Conservation (phyloP, 2,329 filamentous ascomycete species). For the Diplodia sapinea region DNA sequence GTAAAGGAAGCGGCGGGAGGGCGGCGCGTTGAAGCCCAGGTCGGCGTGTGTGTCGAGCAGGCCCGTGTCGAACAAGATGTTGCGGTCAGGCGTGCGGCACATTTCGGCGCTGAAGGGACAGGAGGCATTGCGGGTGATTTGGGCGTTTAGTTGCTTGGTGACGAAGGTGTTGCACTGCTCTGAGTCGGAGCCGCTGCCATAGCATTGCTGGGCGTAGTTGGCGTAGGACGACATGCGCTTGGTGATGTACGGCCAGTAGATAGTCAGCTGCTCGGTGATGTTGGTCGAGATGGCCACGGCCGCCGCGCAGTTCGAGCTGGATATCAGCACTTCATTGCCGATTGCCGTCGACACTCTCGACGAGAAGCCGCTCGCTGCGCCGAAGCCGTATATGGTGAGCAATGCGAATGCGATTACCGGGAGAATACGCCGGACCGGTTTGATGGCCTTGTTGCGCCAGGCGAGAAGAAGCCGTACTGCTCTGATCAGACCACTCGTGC, state of each 20-base stretch:
- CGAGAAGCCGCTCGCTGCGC: conserved; percentile 42
- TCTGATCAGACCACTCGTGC: conserved; percentile 32
- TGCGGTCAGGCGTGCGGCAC: conserved; percentile 34
- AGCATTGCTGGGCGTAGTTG: conserved; percentile 29
- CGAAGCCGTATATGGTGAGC: conserved; percentile 37
- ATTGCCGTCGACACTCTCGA: conserved; percentile 41
- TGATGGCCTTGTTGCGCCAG: conserved; percentile 34
- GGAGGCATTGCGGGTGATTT: conserved; percentile 22
- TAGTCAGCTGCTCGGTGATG: neutral
- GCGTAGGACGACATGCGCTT: conserved; percentile 19
- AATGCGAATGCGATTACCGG: conserved; percentile 38
- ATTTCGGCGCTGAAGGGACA: conserved; percentile 38
- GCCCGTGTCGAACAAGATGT: conserved; percentile 36
- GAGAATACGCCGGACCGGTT: conserved; percentile 30
- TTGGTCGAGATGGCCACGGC: neutral
- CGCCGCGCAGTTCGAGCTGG: conserved; percentile 39
- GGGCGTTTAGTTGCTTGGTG: neutral
- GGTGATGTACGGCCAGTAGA: conserved; percentile 22
- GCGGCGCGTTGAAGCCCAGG: conserved; percentile 40
- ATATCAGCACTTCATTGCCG: conserved; percentile 43
- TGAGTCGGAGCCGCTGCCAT: conserved; percentile 4
- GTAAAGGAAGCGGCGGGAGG: conserved; percentile 34
- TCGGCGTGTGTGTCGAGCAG: conserved; percentile 38
- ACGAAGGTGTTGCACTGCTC: conserved; percentile 31
- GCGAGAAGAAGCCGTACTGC: conserved; percentile 21